Conservation (phyloP, 495 filamentous ascomycete genomes). For the Aspergillus nidulans region DNA sequence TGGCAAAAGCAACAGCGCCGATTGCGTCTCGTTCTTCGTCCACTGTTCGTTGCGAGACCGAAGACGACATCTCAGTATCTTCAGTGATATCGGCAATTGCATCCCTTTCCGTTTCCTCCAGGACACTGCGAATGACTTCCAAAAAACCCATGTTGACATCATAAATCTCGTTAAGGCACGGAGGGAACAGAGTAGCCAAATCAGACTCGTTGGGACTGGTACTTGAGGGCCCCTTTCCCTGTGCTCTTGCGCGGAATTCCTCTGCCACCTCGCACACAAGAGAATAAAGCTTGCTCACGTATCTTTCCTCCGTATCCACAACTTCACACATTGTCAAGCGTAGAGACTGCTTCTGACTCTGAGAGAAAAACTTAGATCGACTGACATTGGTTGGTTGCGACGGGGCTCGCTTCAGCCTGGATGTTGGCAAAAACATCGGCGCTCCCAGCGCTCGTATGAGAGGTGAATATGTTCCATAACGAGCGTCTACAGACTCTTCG, state of each 20-base stretch:
- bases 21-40: conserved; percentile 61
- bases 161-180: conserved; percentile 69
- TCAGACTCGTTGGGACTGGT: conserved; percentile 69
- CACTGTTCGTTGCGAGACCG: conserved; percentile 27
- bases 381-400: conserved; percentile 78
- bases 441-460: conserved; percentile 75
- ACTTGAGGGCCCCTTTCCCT: conserved; percentile 51
- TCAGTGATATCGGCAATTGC: conserved; percentile 63
- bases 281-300: conserved; percentile 79
- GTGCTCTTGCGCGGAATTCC: conserved; percentile 68
- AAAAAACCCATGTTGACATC: conserved; percentile 75
- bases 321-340: conserved; percentile 88
- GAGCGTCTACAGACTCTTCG: conserved; percentile 55
- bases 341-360: conserved; percentile 76
- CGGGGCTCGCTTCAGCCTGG: conserved; percentile 78
- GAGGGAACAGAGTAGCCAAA: conserved; percentile 73
- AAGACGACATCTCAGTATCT: conserved; percentile 45
- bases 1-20: conserved; percentile 69
- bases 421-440: conserved; percentile 80
- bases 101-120: conserved; percentile 80
- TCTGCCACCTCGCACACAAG: conserved; percentile 70
- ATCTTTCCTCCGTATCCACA: conserved; percentile 89
- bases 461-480: conserved; percentile 70
- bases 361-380: conserved; percentile 65
- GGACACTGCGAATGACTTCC: conserved; percentile 63